Percentiles rank a stretch among this genome's conserved stretches.
Conservation (phyloP, 1,139 yeast species). For the Candida sp. region DNA sequence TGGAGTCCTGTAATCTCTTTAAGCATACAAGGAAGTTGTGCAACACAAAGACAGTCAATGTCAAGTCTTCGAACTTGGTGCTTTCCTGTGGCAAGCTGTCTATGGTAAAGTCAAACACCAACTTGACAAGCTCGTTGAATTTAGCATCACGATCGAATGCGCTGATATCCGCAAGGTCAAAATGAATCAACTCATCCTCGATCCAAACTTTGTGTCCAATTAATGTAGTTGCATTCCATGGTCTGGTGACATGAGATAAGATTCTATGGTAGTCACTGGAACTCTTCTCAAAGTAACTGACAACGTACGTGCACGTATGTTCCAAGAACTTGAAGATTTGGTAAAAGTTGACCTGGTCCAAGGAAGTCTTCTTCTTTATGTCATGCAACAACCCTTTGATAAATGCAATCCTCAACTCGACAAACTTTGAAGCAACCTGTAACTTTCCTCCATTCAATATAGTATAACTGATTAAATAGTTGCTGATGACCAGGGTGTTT, state of each 20-base stretch:
- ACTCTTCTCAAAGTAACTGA: slow-evolving; percentile 24
- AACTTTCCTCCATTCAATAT: slow-evolving; percentile 25
- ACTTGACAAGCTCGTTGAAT: slow-evolving; percentile 3
- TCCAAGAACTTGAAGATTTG: slow-evolving; percentile 36
- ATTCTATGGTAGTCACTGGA: slow-evolving; percentile 23
- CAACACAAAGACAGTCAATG: slow-evolving; percentile 18
- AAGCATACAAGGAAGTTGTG: slow-evolving; percentile 28
- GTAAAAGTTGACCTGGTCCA: slow-evolving; percentile 26
- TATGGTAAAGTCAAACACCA: slow-evolving; percentile 14
- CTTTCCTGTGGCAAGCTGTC: slow-evolving; percentile 5
- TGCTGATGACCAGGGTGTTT: slow-evolving; percentile 34
- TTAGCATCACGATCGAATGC: background rate
- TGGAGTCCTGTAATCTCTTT: slow-evolving; percentile 15
- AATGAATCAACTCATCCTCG: slow-evolving; percentile 18
- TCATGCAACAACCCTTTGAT: slow-evolving; percentile 19
- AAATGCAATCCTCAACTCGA: slow-evolving; percentile 27
- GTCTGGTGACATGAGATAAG: slow-evolving; percentile 21
- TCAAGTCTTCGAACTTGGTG: slow-evolving; percentile 10
- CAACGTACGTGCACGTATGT: slow-evolving; percentile 34
- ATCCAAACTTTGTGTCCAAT: slow-evolving; percentile 38
- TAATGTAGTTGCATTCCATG: slow-evolving; percentile 33
- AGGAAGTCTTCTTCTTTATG: slow-evolving; percentile 4
- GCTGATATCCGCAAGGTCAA: slow-evolving; percentile 8
- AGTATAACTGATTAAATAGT: slow-evolving; percentile 36
- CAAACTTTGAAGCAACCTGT: slow-evolving; percentile 25